These are phyloP conservation scores for Cladosporium sp. DNA, from an alignment of 2,329 filamentous ascomycete species.

Conservation along the genomic window DNA sequence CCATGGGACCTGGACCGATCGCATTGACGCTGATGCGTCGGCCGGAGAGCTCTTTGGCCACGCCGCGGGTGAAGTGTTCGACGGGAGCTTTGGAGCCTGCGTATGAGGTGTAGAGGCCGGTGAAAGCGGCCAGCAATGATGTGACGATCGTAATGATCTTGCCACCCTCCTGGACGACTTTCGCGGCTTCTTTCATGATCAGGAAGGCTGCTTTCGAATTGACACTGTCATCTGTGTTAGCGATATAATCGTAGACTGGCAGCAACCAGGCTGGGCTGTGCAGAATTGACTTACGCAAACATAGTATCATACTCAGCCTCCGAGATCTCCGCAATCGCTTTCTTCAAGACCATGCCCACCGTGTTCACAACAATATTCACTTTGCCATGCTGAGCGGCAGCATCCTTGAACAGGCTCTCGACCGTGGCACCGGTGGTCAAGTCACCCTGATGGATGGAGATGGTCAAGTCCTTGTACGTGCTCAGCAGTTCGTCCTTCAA, in stretches of 20 bases:
- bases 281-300: constrained; percentile 41
- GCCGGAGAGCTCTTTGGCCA: constrained; percentile 22
- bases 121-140: constrained; percentile 21
- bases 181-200: constrained; percentile 23
- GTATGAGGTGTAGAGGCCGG: constrained; percentile 24
- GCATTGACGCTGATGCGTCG: constrained; percentile 23
- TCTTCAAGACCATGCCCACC: constrained; percentile 53
- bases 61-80: constrained; percentile 24
- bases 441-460: constrained; percentile 49
- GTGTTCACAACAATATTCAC: constrained; percentile 54
- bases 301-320: constrained; percentile 52
- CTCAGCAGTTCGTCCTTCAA: constrained; percentile 44
- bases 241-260: background rate
- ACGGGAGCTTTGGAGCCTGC: constrained; percentile 25
- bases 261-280: constrained; percentile 21
- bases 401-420: constrained; percentile 44
- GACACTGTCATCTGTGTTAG: background rate
- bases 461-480: constrained; percentile 37
- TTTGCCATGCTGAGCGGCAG: constrained; percentile 45
- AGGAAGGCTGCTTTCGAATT: constrained; percentile 27
- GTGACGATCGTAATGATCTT: constrained; percentile 26
- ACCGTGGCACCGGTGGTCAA: constrained; percentile 46
- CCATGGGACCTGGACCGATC: constrained; percentile 25
- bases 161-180: constrained; percentile 23
- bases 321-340: constrained; percentile 47